Base-by-base conservation (phyloP, 352 stramenopile genomes). In the Phytophthora pistaciae region DNA sequence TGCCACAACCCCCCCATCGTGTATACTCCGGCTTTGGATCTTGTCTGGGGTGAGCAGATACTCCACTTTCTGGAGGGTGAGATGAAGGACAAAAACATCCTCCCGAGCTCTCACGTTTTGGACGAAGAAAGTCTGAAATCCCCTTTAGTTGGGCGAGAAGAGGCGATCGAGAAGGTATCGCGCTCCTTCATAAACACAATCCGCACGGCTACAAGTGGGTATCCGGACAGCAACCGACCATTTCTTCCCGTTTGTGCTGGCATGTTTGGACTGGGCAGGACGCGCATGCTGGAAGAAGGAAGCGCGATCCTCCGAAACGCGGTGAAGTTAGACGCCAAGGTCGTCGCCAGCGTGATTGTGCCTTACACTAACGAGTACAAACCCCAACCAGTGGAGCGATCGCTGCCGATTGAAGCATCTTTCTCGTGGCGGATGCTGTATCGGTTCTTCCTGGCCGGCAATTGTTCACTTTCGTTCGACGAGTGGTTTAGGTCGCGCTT, bases 361-460 rank as follows among this genome's bases (percentile, higher is more conserved):
- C 52, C 60, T 27, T 73, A 71, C 56, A 56, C 25, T 50, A 60
- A 72, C 64, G 52, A 33, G 38, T 66, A 53, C 52, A 55, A 16
- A 46, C 59, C 53, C 38, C 60, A 78, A 44, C 14, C 49, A 60
- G 50, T 74, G 1, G 65, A 77, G 55, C 10, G 23, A 55, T 74
- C 65, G 33, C 74, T 74, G 65, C 56, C 70, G 25, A 78, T 78
- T 18, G 65, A 74, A 25, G 55, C 65, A 23, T 74, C 70, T 63
- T 74, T 78, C 61, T 78, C 70, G 50, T 78, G 65, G 65, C 36
- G 66, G 42, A 20, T 74, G 4, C 60, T 74, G 59, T 66, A 74
- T 70, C 70, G 60, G 56, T 72, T 74, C 16, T 74, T 78, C 64
- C 53, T 74, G 18, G 60, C 67, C 56, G 56, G 31, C 29, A 78